Conservation (phyloP, 75 land plant genomes). For the Sequoiadendron giganteum region DNA sequence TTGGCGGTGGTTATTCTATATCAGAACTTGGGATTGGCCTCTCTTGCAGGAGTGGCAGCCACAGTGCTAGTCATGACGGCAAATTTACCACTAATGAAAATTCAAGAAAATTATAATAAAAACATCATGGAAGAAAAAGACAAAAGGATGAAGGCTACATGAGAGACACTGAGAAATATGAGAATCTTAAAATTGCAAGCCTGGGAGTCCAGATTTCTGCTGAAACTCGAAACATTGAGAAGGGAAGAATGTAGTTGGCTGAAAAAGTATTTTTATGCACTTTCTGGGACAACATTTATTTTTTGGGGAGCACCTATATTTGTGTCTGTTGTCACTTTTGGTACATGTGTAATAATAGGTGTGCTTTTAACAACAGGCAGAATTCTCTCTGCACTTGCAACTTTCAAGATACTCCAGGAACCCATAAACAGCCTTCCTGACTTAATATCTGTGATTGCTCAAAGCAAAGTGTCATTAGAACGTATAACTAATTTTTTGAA, state of each 20-base stretch:
- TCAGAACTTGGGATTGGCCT: constrained; percentile 53
- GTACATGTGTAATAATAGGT: constrained; percentile 59
- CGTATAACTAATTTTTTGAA: constrained; percentile 61
- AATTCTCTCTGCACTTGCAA: too few relatives aligned
- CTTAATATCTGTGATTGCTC: constrained; percentile 39
- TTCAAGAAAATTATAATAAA: constrained; percentile 46
- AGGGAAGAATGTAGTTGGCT: constrained; percentile 25
- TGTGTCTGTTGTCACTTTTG: constrained; percentile 47
- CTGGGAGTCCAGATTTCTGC: constrained; percentile 64
- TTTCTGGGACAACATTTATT: constrained; percentile 46
- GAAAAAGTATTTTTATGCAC: constrained; percentile 48
- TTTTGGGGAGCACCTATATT: constrained; percentile 65
- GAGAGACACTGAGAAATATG: constrained; percentile 38
- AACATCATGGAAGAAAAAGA: constrained; percentile 84
- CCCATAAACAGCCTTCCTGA: constrained; percentile 82
- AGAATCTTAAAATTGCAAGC: constrained; percentile 83
- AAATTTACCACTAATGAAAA: constrained; percentile 24
- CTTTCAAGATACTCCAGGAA: constrained; percentile 39
- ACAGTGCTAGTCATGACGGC: constrained; percentile 43
- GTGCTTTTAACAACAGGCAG: constrained; percentile 71
- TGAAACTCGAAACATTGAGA: constrained; percentile 48
- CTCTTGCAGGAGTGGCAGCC: constrained; percentile 61
- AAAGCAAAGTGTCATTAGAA: constrained; percentile 21
- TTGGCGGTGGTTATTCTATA: constrained; percentile 60
- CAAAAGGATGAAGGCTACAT: constrained; percentile 60